phyloP scores from a whole-genome alignment of 2,329 filamentous ascomycete genomes.

The Zymoseptoria crescenta region DNA sequence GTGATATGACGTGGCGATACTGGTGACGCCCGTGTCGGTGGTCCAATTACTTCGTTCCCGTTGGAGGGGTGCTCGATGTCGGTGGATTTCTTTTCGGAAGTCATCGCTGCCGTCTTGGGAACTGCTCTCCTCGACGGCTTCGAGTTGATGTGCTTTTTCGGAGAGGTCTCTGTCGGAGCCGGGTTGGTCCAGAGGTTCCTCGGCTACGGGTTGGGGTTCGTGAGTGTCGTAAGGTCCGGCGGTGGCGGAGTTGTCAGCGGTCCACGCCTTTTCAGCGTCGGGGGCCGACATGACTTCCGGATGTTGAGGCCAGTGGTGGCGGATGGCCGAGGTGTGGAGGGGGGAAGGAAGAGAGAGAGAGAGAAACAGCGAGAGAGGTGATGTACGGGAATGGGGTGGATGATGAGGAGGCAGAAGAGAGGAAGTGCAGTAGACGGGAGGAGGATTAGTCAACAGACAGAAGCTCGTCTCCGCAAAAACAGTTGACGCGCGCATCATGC shows the following conservation, averaged over 20 bases:
- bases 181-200: conserved; percentile 31
- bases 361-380: neutral
- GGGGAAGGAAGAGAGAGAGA: neutral
- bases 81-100: conserved; percentile 13
- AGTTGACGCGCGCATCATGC: conserved; percentile 4
- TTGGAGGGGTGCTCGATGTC: conserved; percentile 6
- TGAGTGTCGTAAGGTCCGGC: conserved; percentile 15
- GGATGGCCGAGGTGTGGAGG: neutral
- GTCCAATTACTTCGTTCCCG: conserved; percentile 29
- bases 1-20: conserved; percentile 20
- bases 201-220: conserved; percentile 35
- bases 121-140: conserved; percentile 19
- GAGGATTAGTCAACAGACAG: neutral
- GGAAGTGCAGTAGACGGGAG: neutral
- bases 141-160: conserved; percentile 27
- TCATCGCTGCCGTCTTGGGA: conserved; percentile 17
- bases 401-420: neutral
- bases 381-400: neutral
- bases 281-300: conserved; percentile 12
- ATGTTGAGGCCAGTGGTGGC: neutral
- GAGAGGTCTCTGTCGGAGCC: conserved; percentile 30
- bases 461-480: neutral
- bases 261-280: conserved; percentile 12
- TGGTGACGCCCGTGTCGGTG: conserved; percentile 24
- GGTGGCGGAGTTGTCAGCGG: conserved; percentile 7